A percentile compares a stretch with the other conserved stretches of the same genome.
Conservation (phyloP, 305 asterid genomes). For the Fraxinus baroniana region DNA sequence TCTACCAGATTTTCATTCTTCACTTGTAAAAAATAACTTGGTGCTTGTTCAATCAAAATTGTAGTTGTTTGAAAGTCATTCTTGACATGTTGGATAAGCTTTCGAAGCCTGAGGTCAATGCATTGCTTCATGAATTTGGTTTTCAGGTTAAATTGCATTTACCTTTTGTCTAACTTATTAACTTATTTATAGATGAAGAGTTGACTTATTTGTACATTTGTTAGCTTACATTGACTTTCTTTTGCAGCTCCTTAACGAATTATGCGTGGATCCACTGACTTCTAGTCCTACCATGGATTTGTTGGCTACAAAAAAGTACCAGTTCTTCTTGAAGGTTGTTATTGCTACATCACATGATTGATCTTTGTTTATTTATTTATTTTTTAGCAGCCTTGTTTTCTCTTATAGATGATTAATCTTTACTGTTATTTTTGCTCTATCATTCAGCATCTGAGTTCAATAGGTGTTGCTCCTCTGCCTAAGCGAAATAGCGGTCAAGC, state of each 20-base stretch:
- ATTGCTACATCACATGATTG: slow-evolving; percentile 8
- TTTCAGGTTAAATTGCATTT: slow-evolving; percentile 63
- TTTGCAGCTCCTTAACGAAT: slow-evolving; percentile 82
- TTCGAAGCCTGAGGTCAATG: slow-evolving; percentile 78
- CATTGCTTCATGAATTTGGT: slow-evolving; percentile 91
- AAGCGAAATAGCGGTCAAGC: slow-evolving; percentile 65
- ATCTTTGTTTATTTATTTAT: not conserved
- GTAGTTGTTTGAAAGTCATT: slow-evolving; percentile 94
- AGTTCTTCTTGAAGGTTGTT: slow-evolving; percentile 80
- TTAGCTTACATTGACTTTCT: slow-evolving; percentile 29
- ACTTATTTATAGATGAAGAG: slow-evolving; percentile 16
- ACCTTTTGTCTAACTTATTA: slow-evolving; percentile 19
- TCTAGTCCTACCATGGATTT: slow-evolving; percentile 79
- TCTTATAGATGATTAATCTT: slow-evolving; percentile 19
- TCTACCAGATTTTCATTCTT: slow-evolving; percentile 18
- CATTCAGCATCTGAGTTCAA: slow-evolving; percentile 72
- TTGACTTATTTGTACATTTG: slow-evolving; percentile 20
- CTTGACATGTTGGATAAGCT: slow-evolving; percentile 82
- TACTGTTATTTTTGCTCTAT: slow-evolving; percentile 22
- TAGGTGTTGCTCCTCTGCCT: slow-evolving; percentile 83
- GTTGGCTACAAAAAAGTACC: slow-evolving; percentile 73
- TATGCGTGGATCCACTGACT: slow-evolving; percentile 84
- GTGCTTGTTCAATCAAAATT: slow-evolving; percentile 20
- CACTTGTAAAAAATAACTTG: slow-evolving; percentile 9
- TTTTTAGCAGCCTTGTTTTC: slow-evolving; percentile 14